Evolutionary conservation across 2,329 filamentous ascomycete species (phyloP), one percentile per base, ranked within the genome.

Genomic region (Paramyrothecium roridum): DNA sequence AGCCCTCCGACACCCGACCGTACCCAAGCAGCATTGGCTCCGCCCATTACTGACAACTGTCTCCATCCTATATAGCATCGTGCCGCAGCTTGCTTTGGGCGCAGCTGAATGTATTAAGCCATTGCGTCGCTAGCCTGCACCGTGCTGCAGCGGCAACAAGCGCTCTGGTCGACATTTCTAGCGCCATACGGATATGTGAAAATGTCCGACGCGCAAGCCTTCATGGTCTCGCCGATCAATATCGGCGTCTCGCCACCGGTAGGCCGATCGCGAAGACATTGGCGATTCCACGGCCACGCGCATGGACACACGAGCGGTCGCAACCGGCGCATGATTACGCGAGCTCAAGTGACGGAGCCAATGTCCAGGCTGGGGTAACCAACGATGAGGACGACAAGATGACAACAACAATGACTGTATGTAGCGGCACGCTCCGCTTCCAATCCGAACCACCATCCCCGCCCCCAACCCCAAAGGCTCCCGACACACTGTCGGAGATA

Each of bases 161-260:
- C 2, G 57, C 59, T 3, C 65, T 65, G 3, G 61, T 76, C 40
- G 69, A 68, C 53, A 65, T 76, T 33, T 58, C 66, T 19, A 67
- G 68, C 52, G 60, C 69, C 17, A 63, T 74, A 19, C 61, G 66
- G 19, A 62, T 64, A 8, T 74, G 71, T 3, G 73, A 76, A 56
- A 61, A 63, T 3, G 68, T 67, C 3, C 70, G 73, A 16, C 30
- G 65, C 1, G 61, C 62, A 19, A 63, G 66, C 22, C 52, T 75
- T 10, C 61, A 63, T 16, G 71, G 72, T 7, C 62, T 76, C 17
- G 59, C 66, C 8, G 68, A 68, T n/a, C 68, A 69, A 43, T 75
- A 75, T 58, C 64, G 63, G 17, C 72, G 72, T 8, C 54, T 73
- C 11, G 70, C 70, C 6, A 56, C 62, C 13, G 62, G 64, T 17